Base-by-base conservation (phyloP, 441 rosid genomes). In the Dalechampia spathulata region DNA sequence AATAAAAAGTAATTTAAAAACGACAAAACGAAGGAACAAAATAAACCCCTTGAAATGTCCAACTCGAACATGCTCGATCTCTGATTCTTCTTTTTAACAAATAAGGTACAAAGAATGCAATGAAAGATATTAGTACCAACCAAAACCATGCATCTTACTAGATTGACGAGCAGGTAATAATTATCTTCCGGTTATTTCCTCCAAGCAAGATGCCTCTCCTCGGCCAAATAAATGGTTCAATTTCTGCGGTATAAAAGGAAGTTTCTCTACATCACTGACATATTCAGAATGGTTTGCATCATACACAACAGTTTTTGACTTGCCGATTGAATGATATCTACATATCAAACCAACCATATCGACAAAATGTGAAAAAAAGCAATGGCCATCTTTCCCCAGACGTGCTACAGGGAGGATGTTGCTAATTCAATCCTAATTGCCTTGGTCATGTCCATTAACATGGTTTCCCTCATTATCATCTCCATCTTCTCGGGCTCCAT, bases 401-500 rank as follows among this genome's bases (percentile, higher is more conserved):
- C n/a, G n/a, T n/a, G n/a, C n/a, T n/a, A n/a, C n/a, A n/a, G n/a
- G n/a, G 13, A 51, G 57, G 57, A 68, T 39, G 58, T 27, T 20
- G 36, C 44, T 26, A 34, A 36, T 34, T 67, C 63, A 48, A 21
- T 75, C 72, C 43, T 62, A 69, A 51, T 72, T 42, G 48, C 37
- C 71, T 52, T 38, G 58, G 48, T 53, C 72, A 48, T 73, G 72
- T 47, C 64, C 71, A 50, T 76, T 42, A 36, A 51, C 56, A 36
- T 62, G 76, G 65, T 78, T 68, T 58, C 49, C 79, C 23, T 64
- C 77, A 23, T 75, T 64, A 49, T n/a, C 74, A 19, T 48, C 72
- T 38, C 59, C 80, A 65, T 74, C 81, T 52, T 53, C 82, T 54
- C 73, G 63, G 61, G 63, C 72, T 56, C 83, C 82, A 51, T 77